A percentile compares a stretch with the other conserved stretches of the same genome.
These are phyloP conservation scores for Phytophthora melonis DNA, from an alignment of 352 stramenopile genomes.

Conservation along the genomic window DNA sequence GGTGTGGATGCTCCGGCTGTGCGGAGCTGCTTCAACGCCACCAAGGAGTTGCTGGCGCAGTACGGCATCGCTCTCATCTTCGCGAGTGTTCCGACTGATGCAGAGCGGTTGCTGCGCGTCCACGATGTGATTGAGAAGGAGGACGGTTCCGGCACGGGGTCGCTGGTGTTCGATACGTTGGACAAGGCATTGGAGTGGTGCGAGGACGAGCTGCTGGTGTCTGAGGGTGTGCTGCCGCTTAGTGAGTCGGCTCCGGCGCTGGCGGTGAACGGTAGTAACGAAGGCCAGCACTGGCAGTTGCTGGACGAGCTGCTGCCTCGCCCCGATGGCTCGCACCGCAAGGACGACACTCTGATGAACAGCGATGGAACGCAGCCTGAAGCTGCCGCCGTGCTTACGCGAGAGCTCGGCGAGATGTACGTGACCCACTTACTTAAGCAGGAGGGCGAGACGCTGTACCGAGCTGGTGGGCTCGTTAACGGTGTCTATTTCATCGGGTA, in stretches of 20 bases:
- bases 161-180: slow-evolving; percentile 85
- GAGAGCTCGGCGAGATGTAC: slow-evolving; percentile 77
- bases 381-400: slow-evolving; percentile 48
- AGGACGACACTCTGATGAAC: slow-evolving; percentile 13
- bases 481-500: slow-evolving; percentile 88
- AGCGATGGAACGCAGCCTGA: slow-evolving; percentile 1
- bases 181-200: slow-evolving; percentile 90
- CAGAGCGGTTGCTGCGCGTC: slow-evolving; percentile 79
- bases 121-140: slow-evolving; percentile 84
- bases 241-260: slow-evolving; percentile 56
- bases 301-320: slow-evolving; percentile 75
- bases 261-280: slow-evolving; percentile 36
- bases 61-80: slow-evolving; percentile 85
- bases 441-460: slow-evolving; percentile 75
- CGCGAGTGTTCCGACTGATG: slow-evolving; percentile 67
- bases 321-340: slow-evolving; percentile 25
- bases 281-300: slow-evolving; percentile 57
- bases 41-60: slow-evolving; percentile 80
- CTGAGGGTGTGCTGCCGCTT: slow-evolving; percentile 70
- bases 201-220: slow-evolving; percentile 85
- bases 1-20: slow-evolving; percentile 91
- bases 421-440: slow-evolving; percentile 68
- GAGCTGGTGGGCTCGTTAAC: slow-evolving; percentile 62
- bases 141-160: slow-evolving; percentile 57
- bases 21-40: slow-evolving; percentile 89